Evolutionary conservation across 2,329 filamentous ascomycete genomes (phyloP), one percentile per base, ranked within the genome.

Genomic region (Penicillium griseofulvum): DNA sequence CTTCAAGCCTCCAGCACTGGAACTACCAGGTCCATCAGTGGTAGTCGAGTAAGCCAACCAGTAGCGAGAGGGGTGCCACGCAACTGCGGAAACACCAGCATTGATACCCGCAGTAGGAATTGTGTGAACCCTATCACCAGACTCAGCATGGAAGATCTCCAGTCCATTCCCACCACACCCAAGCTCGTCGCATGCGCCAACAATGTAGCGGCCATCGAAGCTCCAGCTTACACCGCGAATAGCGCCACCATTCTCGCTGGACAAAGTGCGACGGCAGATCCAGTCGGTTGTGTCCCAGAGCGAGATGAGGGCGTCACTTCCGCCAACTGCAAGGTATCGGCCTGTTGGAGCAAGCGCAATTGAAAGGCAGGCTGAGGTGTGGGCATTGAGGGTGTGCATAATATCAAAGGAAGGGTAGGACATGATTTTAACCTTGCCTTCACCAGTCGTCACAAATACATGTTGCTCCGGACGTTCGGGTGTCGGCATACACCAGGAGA

Each of bases 261-360:
- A 76, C 9, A 80, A 65, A 0, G 78, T 80, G 37, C 78, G 75
- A 26, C 72, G 74, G 57, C 78, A 80, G 49, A 79, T 74, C 78
- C 78, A 80, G 61, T 80, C 78, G 3, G 72, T 77, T 5, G 78
- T 80, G 64, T 80, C 78, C 77, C 78, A 80, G 29, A 80, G 73
- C 12, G 77, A 78, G 45, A 80, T 78, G 31, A 80, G 69, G 11
- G 78, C 76, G 63, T 80, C 78, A 49, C 74, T 76, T 31, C 77
- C 78, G 36, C 78, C 78, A 22, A 79, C 67, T 19, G 78, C 78
- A 24, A 80, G 70, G 60, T 80, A 80, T 54, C 77, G 77, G 45
- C 76, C 76, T 26, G 73, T 78, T 1, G 78, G 78, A 12, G 75
- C 74, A 29, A 78, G 76, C 12, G 74, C 66, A 41, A 80, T 71